Percentiles rank a stretch among this genome's conserved stretches.
phyloP scores from a whole-genome alignment of 2,329 filamentous ascomycete species.

The Metarhizium rileyi region DNA sequence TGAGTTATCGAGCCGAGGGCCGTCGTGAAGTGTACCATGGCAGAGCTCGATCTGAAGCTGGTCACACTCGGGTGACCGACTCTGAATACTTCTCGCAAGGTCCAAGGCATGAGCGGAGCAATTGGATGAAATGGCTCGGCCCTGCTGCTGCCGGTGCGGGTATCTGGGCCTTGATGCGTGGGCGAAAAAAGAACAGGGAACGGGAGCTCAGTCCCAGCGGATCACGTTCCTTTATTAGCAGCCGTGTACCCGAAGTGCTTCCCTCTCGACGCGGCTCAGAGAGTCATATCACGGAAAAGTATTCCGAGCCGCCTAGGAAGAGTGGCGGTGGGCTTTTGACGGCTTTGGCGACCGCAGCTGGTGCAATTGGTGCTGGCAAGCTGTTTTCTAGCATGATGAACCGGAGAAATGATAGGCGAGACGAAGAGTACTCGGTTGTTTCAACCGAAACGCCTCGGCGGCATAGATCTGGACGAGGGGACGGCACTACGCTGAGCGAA shows the following conservation, averaged over 20 bases:
- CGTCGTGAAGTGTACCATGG: slow-evolving; percentile 44
- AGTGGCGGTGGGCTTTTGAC: slow-evolving; percentile 48
- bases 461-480: slow-evolving; percentile 26
- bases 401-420: slow-evolving; percentile 37
- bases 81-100: slow-evolving; percentile 30
- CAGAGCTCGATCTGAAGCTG: slow-evolving; percentile 44
- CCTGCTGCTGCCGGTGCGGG: slow-evolving; percentile 45
- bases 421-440: slow-evolving; percentile 55
- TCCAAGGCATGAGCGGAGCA: slow-evolving; percentile 21
- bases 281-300: slow-evolving; percentile 59
- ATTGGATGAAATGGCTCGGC: slow-evolving; percentile 36
- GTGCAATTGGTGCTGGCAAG: slow-evolving; percentile 51
- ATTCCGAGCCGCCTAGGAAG: slow-evolving; percentile 37
- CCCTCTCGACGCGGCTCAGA: slow-evolving; percentile 43
- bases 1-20: slow-evolving; percentile 60
- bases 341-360: slow-evolving; percentile 50
- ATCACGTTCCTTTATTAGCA: slow-evolving; percentile 25
- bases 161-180: slow-evolving; percentile 34
- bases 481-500: slow-evolving; percentile 36
- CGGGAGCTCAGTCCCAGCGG: slow-evolving; percentile 32
- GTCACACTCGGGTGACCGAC: slow-evolving; percentile 28
- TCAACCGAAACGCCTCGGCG: slow-evolving; percentile 50
- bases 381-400: slow-evolving; percentile 51
- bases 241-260: slow-evolving; percentile 37
- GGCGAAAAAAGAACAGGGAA: slow-evolving; percentile 31